These are phyloP conservation scores for Metschnikowia matae DNA, from an alignment of 805 yeast species.

Conservation along the genomic window DNA sequence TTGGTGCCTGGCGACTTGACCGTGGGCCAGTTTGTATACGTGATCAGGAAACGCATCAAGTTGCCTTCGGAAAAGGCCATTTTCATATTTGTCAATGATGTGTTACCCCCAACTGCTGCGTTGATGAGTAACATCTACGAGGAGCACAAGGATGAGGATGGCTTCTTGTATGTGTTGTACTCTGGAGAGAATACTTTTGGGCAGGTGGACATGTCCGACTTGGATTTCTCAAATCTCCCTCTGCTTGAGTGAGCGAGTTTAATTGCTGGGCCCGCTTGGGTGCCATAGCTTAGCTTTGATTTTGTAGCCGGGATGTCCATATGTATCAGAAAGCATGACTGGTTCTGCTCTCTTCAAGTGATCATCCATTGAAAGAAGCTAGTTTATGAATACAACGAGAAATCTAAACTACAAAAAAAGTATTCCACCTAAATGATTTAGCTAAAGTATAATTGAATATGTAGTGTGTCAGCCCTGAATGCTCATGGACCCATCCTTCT, in stretches of 20 bases:
- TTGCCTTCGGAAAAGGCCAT: slow-evolving; percentile 97
- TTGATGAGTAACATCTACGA: slow-evolving; percentile 92
- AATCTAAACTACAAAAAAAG: too few relatives aligned
- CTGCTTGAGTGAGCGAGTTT: not conserved
- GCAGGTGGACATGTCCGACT: slow-evolving; percentile 22
- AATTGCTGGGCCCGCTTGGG: not conserved
- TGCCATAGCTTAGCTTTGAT: not conserved
- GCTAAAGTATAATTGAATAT: too few relatives aligned
- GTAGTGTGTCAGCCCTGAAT: not conserved
- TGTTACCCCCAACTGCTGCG: slow-evolving; percentile 97
- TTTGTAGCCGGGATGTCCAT: not conserved
- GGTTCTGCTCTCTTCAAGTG: not conserved
- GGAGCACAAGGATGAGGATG: slow-evolving; percentile 97
- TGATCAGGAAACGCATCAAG: slow-evolving; percentile 92
- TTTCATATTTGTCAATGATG: slow-evolving; percentile 94
- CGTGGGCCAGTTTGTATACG: slow-evolving; percentile 97
- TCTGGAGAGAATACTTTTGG: slow-evolving; percentile 99
- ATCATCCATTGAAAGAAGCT: too few relatives aligned
- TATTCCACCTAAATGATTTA: too few relatives aligned
- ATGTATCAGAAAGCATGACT: not conserved
- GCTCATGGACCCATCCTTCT: slow-evolving; percentile 10
- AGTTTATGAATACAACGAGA: too few relatives aligned
- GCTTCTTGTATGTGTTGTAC: slow-evolving; percentile 91
- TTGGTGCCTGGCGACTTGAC: slow-evolving; percentile 94
- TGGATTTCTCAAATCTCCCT: slow-evolving; percentile 17